These are phyloP conservation scores for Euryodendron excelsum DNA, from an alignment of 148 eudicot genomes.

Conservation along the genomic window DNA sequence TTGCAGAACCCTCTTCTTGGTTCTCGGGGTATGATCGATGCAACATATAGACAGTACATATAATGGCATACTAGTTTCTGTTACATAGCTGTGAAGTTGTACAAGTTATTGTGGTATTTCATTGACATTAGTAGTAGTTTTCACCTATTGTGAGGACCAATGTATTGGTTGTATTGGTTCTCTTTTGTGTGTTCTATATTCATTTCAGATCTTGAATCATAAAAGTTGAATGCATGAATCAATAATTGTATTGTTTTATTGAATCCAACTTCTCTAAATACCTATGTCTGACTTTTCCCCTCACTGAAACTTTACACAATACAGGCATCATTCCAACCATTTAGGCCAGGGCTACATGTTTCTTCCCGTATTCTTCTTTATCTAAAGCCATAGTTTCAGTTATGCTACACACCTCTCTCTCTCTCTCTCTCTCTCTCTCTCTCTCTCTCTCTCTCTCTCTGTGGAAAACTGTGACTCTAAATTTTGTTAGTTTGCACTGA, in stretches of 20 bases:
- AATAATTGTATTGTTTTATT: background rate
- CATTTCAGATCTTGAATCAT: conserved; percentile 17
- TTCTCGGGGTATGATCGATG: conserved; percentile 86
- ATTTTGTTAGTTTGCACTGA: conserved; percentile 11
- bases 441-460: too few species aligned
- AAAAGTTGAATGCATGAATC: conserved; percentile 6
- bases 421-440: too few species aligned
- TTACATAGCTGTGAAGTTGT: too few species aligned
- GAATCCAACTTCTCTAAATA: background rate
- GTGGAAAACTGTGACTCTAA: too few species aligned
- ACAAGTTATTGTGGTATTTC: conserved; percentile 4
- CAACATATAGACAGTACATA: conserved; percentile 58
- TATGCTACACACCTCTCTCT: too few species aligned
- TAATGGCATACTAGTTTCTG: conserved; percentile 21
- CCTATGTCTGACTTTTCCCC: too few species aligned
- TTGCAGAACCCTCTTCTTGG: conserved; percentile 78
- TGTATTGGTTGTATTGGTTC: background rate
- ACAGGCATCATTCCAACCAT: too few species aligned
- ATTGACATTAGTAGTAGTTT: conserved; percentile 6
- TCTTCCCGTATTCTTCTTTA: too few species aligned
- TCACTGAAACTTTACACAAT: too few species aligned
- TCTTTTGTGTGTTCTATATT: conserved; percentile 4
- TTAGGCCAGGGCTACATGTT: too few species aligned
- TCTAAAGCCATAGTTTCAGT: too few species aligned
- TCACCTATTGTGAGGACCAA: conserved; percentile 6